phyloP scores from a whole-genome alignment of 768 basidiomycete species.

The Nidularia pulvinata region DNA sequence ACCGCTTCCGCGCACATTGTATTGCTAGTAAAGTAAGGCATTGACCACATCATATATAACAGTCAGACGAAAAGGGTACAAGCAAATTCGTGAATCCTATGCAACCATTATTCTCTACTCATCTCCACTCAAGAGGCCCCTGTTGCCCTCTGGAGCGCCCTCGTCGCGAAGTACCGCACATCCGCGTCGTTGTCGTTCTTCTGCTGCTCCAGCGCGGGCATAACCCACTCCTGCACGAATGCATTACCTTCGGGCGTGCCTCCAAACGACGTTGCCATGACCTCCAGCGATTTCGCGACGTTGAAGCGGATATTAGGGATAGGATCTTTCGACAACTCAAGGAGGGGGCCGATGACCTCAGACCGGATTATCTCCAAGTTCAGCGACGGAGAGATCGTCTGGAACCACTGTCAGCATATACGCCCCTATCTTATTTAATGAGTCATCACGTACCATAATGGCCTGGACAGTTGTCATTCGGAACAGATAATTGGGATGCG shows the following conservation, averaged over 20 bases:
- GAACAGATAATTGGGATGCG: conserved; percentile 95
- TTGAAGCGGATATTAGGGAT: conserved; percentile 99
- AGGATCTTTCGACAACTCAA: conserved; percentile 82
- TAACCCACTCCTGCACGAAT: conserved; percentile 70
- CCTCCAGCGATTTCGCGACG: conserved; percentile 93
- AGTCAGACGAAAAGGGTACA: conserved; percentile 35
- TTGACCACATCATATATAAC: too few relatives aligned
- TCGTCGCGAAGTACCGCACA: conserved; percentile 91
- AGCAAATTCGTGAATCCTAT: not conserved
- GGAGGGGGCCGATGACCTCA: conserved; percentile 82
- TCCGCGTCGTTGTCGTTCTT: conserved; percentile 93
- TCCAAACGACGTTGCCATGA: conserved; percentile 75
- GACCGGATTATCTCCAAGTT: conserved; percentile 81
- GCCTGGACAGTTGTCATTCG: conserved; percentile 99
- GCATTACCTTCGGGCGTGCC: conserved; percentile 67
- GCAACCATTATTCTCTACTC: not conserved
- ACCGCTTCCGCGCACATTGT: too few relatives aligned
- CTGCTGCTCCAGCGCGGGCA: conserved; percentile 85
- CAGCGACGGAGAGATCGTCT: conserved; percentile 96
- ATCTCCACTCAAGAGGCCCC: not conserved
- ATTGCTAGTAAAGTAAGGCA: too few relatives aligned
- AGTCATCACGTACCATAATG: conserved; percentile 72
- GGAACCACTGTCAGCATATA: conserved; percentile 4
- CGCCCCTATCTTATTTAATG: conserved; percentile 4
- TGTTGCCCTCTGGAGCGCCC: conserved; percentile 63